A percentile compares a stretch with the other conserved stretches of the same genome.
These are phyloP conservation scores for Penicillium verrucosum DNA, from an alignment of 2,329 filamentous ascomycete genomes.

Conservation along the genomic window DNA sequence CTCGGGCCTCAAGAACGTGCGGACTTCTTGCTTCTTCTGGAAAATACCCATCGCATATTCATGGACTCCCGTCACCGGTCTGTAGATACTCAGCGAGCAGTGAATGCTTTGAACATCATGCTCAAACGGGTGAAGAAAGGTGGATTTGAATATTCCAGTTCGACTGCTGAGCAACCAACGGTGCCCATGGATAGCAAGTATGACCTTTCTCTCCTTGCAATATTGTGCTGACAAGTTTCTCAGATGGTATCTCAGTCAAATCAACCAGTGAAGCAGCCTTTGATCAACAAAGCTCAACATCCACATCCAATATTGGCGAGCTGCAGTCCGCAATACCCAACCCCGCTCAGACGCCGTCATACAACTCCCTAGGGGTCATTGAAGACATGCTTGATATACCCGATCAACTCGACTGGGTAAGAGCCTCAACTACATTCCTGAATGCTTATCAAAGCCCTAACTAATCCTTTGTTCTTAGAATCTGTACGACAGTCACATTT, in stretches of 20 bases:
- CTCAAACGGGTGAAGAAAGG: constrained; percentile 23
- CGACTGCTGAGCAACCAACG: neutral
- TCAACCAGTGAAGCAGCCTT: neutral
- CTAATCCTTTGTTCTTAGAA: constrained; percentile 12
- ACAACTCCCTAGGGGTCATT: constrained; percentile 28
- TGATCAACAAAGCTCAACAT: neutral
- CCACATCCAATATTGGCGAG: neutral
- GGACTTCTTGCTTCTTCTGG: constrained; percentile 25
- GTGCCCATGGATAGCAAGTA: neutral
- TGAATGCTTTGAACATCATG: constrained; percentile 29
- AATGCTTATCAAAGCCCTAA: neutral
- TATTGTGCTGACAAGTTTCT: neutral
- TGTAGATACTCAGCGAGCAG: constrained; percentile 29
- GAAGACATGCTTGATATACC: constrained; percentile 35
- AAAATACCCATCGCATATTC: constrained; percentile 29
- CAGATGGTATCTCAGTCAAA: constrained; percentile 8
- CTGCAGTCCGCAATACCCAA: constrained; percentile 1
- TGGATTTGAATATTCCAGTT: neutral
- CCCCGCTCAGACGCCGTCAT: constrained; percentile 1
- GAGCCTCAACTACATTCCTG: neutral
- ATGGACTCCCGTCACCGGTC: constrained; percentile 22
- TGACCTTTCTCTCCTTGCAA: neutral
- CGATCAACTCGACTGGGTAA: constrained; percentile 35
- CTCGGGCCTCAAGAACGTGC: constrained; percentile 11
- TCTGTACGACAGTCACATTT: constrained; percentile 20